Percentiles rank a stretch among this genome's conserved stretches.
phyloP scores from a whole-genome alignment of 2,329 filamentous ascomycete species.

The Colletotrichum tropicicola region DNA sequence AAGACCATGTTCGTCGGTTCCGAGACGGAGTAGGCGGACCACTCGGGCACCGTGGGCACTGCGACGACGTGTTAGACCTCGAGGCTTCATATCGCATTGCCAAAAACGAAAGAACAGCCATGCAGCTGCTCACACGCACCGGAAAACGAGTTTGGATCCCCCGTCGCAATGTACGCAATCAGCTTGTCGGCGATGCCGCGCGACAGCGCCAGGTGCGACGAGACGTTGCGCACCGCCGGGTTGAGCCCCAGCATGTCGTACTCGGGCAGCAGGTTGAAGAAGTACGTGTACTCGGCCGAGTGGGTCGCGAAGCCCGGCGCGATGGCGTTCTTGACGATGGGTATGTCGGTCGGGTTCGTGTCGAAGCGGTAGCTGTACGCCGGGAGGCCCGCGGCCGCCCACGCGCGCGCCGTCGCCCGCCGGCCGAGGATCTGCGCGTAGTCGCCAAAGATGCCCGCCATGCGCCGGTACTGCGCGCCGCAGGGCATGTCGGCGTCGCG shows the following conservation, averaged over 20 bases:
- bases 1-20: conserved; percentile 31
- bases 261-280: conserved; percentile 26
- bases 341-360: conserved; percentile 32
- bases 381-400: conserved; percentile 24
- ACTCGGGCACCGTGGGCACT: conserved; percentile 27
- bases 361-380: conserved; percentile 34
- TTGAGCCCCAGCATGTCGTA: conserved; percentile 32
- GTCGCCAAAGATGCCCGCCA: conserved; percentile 30
- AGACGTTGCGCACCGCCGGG: conserved; percentile 24
- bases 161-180: conserved; percentile 29
- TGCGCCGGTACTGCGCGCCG: conserved; percentile 26
- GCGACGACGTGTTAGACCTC: background rate
- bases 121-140: conserved; percentile 1
- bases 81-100: too few species aligned
- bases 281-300: conserved; percentile 32
- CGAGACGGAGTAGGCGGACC: conserved; percentile 28
- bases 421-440: conserved; percentile 13
- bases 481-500: conserved; percentile 22
- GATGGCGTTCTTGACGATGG: conserved; percentile 21
- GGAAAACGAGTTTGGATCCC: conserved; percentile 28
- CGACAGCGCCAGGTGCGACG: conserved; percentile 28
- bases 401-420: conserved; percentile 17
- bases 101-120: too few species aligned
- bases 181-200: conserved; percentile 29
- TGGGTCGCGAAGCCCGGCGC: conserved; percentile 32